phyloP scores from a whole-genome alignment of 1,284 basidiomycete genomes.

The Anthracocystis panici-leucophaei region DNA sequence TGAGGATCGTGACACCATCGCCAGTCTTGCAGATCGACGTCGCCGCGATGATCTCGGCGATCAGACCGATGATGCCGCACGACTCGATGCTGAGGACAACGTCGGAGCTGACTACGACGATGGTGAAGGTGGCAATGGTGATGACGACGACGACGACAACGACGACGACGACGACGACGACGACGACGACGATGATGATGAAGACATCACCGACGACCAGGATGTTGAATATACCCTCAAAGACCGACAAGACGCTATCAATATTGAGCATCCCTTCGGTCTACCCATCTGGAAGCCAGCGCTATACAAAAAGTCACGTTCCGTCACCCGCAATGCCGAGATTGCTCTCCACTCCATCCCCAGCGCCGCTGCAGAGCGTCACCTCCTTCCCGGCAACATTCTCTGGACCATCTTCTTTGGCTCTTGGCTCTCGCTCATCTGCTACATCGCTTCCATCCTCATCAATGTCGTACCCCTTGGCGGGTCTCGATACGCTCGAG shows the following conservation, averaged over 20 bases:
- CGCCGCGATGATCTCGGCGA: conserved; percentile 30
- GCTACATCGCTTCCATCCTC: conserved; percentile 77
- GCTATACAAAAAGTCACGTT: conserved; percentile 96
- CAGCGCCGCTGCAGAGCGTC: conserved; percentile 88
- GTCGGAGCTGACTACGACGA: conserved; percentile 34
- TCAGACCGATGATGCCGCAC: conserved; percentile 16
- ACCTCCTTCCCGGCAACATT: conserved; percentile 90
- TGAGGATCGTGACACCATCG: conserved; percentile 58
- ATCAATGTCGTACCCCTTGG: conserved; percentile 81
- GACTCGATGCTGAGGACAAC: conserved; percentile 24
- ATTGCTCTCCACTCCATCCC: conserved; percentile 91
- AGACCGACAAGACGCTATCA: conserved; percentile 94
- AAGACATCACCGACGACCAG: conserved; percentile 43
- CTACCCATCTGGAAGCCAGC: conserved; percentile 99
- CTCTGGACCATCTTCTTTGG: conserved; percentile 88
- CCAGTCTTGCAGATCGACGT: conserved; percentile 47
- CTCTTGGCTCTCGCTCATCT: conserved; percentile 81
- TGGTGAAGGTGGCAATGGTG: conserved; percentile 10
- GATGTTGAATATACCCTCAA: conserved; percentile 91
- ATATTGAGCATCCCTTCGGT: conserved; percentile 99
- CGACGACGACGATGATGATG: conserved; percentile 42
- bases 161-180: conserved; percentile 41
- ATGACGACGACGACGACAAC: conserved; percentile 33
- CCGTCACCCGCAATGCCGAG: conserved; percentile 95
- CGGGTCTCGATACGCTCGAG: conserved; percentile 84